These are phyloP conservation scores for Aspergillus puulaauensis DNA, from an alignment of 2,329 filamentous ascomycete genomes.

Conservation along the genomic window DNA sequence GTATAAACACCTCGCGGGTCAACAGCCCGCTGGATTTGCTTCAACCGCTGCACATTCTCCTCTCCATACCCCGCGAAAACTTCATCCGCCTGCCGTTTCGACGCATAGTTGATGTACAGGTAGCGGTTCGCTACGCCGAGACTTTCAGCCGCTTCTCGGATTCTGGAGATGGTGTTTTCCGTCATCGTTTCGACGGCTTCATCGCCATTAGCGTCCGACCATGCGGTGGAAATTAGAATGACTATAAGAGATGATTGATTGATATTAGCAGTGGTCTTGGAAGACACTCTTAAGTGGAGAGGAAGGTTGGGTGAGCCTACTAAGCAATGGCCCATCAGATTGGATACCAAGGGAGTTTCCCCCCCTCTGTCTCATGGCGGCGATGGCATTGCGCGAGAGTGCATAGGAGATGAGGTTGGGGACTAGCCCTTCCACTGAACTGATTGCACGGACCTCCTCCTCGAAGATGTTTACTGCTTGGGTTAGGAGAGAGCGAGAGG, in stretches of 20 bases:
- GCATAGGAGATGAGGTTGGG: slow-evolving; percentile 17
- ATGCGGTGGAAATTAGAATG: slow-evolving; percentile 14
- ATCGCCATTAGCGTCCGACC: slow-evolving; percentile 9
- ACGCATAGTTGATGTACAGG: slow-evolving; percentile 47
- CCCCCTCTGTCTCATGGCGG: slow-evolving; percentile 16
- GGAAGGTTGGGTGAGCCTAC: slow-evolving; percentile 1
- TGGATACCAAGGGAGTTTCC: slow-evolving; percentile 23
- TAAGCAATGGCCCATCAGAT: slow-evolving; percentile 11
- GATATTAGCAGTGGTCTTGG: too few relatives aligned
- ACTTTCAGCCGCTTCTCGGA: slow-evolving; percentile 22
- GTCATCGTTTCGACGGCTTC: slow-evolving; percentile 12
- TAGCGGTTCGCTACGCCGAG: slow-evolving; percentile 27
- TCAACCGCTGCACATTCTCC: slow-evolving; percentile 31
- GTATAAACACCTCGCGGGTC: slow-evolving; percentile 40
- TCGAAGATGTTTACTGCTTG: slow-evolving; percentile 11
- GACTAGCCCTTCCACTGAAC: slow-evolving; percentile 3
- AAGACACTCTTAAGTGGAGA: neutral
- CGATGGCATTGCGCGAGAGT: slow-evolving; percentile 10
- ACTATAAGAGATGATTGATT: neutral
- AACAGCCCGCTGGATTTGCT: slow-evolving; percentile 33
- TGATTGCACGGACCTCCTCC: slow-evolving; percentile 13
- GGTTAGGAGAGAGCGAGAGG: slow-evolving; percentile 11
- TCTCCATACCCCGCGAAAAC: slow-evolving; percentile 40
- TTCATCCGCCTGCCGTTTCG: slow-evolving; percentile 29
- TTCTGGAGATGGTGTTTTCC: slow-evolving; percentile 2